Evolutionary conservation across 225 moss, liverwort and hornwort species (phyloP).

Genomic region (Pseudoscleropodium purum): DNA sequence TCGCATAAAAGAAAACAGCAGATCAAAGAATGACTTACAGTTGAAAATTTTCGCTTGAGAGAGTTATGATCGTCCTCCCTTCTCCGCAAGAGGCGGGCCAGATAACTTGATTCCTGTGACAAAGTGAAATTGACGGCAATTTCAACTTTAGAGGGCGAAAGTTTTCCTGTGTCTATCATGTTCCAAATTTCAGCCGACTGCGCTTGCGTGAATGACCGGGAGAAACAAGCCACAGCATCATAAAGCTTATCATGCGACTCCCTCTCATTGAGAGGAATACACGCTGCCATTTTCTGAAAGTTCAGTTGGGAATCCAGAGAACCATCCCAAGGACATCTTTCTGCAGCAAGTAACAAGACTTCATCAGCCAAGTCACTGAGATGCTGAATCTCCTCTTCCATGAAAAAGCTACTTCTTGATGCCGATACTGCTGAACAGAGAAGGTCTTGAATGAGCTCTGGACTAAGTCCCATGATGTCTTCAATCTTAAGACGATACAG

Average conservation of each 20-base stretch:
- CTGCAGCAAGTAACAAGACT: neutral
- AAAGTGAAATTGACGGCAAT: neutral
- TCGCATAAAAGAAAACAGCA: neutral
- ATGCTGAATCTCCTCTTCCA: neutral
- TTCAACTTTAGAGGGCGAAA: constrained; percentile 2
- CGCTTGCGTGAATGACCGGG: neutral
- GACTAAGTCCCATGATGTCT: neutral
- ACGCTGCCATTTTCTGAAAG: constrained; percentile 6
- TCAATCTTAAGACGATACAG: neutral
- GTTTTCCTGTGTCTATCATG: neutral
- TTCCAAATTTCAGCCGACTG: neutral
- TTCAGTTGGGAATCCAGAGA: neutral
- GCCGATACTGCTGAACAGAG: neutral
- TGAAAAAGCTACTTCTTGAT: neutral
- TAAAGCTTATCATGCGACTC: constrained; percentile 1
- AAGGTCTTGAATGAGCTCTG: neutral
- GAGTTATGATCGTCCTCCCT: neutral
- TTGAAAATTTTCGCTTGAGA: constrained; percentile 5
- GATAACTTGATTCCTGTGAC: neutral
- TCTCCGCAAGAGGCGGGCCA: neutral
- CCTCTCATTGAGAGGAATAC: neutral
- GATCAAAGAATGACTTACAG: neutral
- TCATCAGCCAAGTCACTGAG: neutral
- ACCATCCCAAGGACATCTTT: neutral
- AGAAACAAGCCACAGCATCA: constrained; percentile 13